Base-by-base conservation (phyloP, 2,329 filamentous ascomycete genomes). In the Lithohypha guttulata region DNA sequence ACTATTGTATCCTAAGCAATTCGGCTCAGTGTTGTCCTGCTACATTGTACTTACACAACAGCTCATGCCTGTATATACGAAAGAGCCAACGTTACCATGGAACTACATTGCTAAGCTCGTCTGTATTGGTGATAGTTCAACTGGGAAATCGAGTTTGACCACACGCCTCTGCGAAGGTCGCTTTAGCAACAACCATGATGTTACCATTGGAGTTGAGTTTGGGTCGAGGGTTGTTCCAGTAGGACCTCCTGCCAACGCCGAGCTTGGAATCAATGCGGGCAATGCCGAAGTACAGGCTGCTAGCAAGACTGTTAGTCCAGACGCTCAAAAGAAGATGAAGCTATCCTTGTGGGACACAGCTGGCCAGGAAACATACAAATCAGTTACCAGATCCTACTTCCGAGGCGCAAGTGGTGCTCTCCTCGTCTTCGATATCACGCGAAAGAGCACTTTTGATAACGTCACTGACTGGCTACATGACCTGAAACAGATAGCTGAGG, bases 71-170 rank as follows among this genome's bases (percentile, higher is more conserved):
- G 43, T 22, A 33, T 37, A 48, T 35, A 43, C 40, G 17, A 42
- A 43, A 13, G 42, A 37, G 23, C 47, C 51, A 11, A 39, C 49
- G 17, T 73, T 79, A 55, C 81, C 85, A 62, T 96, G 89, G 89
- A 86, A 96, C 68, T 96, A 93, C 69, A 98, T 96, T 59, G 87
- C 89, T 62, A 98, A 98, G 66, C 84, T 98, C 54, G 89, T 96
- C 58, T 93, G 85, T 67, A 86, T 98, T 56, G 91, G 91, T 61
- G 91, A 96, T 39, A 51, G 49, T 17, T 29, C 33, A 15, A 50
- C 85, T 58, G 91, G 91, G 56, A 98, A 98, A 70, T 93, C 85
- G 42, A 77, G 72, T 59, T 76, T 95, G 52, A 94, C 87, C 41
- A 87, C 95, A 59, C 84, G 89, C 48, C 83, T 96, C 48, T 95